Base-by-base conservation (phyloP, 2,329 filamentous ascomycete species). In the Sordariomycetes sp. region DNA sequence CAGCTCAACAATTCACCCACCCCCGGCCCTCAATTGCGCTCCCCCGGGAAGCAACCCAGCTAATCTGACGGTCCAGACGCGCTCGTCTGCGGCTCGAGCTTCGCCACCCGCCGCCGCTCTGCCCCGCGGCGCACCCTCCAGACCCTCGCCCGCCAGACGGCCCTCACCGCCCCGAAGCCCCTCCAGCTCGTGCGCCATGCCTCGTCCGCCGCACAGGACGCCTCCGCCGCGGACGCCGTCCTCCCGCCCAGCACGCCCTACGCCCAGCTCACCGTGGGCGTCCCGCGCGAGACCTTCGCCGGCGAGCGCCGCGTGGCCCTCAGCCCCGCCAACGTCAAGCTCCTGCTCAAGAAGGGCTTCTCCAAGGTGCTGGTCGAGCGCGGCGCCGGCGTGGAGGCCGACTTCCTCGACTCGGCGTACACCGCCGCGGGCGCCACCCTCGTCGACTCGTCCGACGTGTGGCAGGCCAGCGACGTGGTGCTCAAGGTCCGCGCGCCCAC, bases 321-420 rank as follows among this genome's bases (percentile, higher is more conserved):
- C 59, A 93, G 89, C 0, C 91, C 91, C 1, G 83, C 89, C 62
- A 96, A 96, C 74, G 89, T 91, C 18, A 81, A 86, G 1, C 75
- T 95, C 1, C 74, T 96, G 1, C 81, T 92, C 62, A 95, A 95
- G 70, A 96, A 95, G 70, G 91, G 90, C 37, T 94, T 90, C 69
- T 79, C 78, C 37, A 83, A 84, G 61, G 82, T 96, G 25, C 73
- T 96, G 2, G 80, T 96, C 43, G 89, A 96, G 73, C 82, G 84
- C 22, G 89, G 89, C 43, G 90, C 90, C n/a, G 91, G 91, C 11
- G 76, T 79, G 54, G 79, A 83, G 62, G 89, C 91, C 50, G 87
- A 90, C 60, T 91, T 95, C 65, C 81, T 80, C 2, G 90, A 95
- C 62, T 78, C 85, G 46, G 89, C 85, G 37, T 96, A 95, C 65